phyloP scores from a whole-genome alignment of 805 yeast genomes.

The Candida bentonensis region DNA sequence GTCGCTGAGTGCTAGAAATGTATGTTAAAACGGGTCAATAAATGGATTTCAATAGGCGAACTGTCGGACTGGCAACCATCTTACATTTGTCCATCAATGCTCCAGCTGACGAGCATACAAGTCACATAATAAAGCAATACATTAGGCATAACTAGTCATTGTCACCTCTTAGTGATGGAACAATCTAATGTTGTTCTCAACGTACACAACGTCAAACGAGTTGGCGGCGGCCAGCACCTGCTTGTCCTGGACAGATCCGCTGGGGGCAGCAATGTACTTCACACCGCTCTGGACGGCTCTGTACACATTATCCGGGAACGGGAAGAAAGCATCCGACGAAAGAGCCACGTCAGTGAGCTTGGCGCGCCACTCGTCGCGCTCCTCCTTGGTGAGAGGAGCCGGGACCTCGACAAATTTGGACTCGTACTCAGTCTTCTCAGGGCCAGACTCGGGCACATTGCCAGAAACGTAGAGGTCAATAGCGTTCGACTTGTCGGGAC shows the following conservation, averaged over 20 bases:
- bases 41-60: no score
- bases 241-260: conserved; percentile 96
- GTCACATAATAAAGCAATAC: conserved; percentile 1
- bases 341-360: conserved; percentile 77
- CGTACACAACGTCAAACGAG: conserved; percentile 76
- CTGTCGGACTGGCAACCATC: conserved; percentile 7
- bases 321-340: conserved; percentile 98
- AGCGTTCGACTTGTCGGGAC: conserved; percentile 97
- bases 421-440: conserved; percentile 86
- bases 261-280: conserved; percentile 89
- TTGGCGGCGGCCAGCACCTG: conserved; percentile 95
- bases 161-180: conserved; percentile 72
- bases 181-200: conserved; percentile 92
- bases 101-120: neutral
- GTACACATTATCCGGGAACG: conserved; percentile 98
- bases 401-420: conserved; percentile 79
- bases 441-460: conserved; percentile 83
- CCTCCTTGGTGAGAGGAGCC: conserved; percentile 63
- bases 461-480: conserved; percentile 86
- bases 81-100: neutral
- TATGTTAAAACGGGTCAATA: no score
- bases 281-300: conserved; percentile 97
- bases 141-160: neutral
- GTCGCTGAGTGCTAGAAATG: neutral
- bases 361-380: conserved; percentile 75